phyloP scores from a whole-genome alignment of 805 yeast species.

The Metschnikowia lunata region DNA sequence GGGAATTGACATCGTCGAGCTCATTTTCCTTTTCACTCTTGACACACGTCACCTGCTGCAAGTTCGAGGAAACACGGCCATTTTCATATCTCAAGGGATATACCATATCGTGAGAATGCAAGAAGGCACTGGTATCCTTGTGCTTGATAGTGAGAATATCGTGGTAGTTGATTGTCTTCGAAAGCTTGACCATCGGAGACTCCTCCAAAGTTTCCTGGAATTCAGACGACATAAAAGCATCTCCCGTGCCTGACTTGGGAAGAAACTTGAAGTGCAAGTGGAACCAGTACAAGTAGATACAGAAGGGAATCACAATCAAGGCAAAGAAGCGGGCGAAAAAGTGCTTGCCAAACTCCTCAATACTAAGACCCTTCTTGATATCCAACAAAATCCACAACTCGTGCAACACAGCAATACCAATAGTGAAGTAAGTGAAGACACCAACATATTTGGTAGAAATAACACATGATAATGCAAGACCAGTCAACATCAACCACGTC shows the following conservation, averaged over 20 bases:
- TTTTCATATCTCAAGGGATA: conserved; percentile 95
- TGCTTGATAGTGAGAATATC: conserved; percentile 78
- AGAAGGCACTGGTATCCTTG: conserved; percentile 68
- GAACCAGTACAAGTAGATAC: conserved; percentile 84
- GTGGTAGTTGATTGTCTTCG: conserved; percentile 68
- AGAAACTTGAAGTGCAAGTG: conserved; percentile 83
- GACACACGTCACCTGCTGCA: conserved; percentile 86
- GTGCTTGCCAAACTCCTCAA: conserved; percentile 59
- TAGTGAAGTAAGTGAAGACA: conserved; percentile 79
- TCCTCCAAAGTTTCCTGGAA: conserved; percentile 92
- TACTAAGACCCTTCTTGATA: conserved; percentile 56
- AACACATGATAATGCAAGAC: conserved; percentile 82
- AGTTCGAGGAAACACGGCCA: conserved; percentile 90
- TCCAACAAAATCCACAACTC: conserved; percentile 90
- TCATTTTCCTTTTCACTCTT: conserved; percentile 33
- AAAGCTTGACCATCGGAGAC: conserved; percentile 65
- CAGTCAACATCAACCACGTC: conserved; percentile 81
- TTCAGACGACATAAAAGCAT: conserved; percentile 87
- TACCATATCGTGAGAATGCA: conserved; percentile 73
- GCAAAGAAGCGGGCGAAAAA: conserved; percentile 67
- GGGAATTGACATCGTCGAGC: conserved; percentile 56
- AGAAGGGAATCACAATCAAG: conserved; percentile 74
- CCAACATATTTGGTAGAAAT: conserved; percentile 97
- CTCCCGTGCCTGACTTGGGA: conserved; percentile 91
- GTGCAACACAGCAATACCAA: conserved; percentile 79